Evolutionary conservation across 805 yeast species (phyloP).

Genomic region (Brettanomyces nanus): DNA sequence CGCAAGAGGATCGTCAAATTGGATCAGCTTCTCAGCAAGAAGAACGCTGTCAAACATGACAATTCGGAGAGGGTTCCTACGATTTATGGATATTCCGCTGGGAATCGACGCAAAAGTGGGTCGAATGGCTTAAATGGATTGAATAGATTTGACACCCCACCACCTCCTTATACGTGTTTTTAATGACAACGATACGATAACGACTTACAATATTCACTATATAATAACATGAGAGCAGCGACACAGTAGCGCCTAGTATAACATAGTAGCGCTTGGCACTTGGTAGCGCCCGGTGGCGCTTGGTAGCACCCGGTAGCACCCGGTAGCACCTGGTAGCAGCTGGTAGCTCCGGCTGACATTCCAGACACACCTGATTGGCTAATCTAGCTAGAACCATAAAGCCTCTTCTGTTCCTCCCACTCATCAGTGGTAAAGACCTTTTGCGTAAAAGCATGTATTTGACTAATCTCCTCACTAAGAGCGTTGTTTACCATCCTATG

Average conservation of each 20-base stretch:
- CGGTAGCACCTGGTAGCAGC: no score
- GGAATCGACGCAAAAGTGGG: conserved; percentile 1
- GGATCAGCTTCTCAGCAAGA: conserved; percentile 18
- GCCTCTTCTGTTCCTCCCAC: conserved; percentile 46
- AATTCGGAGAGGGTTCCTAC: neutral
- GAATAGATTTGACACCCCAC: conserved; percentile 4
- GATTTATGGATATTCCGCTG: neutral
- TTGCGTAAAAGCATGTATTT: conserved; percentile 93
- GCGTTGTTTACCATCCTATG: conserved; percentile 79
- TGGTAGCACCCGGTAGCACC: no score
- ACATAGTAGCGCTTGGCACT: no score
- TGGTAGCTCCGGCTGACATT: no score
- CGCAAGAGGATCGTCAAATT: conserved; percentile 19
- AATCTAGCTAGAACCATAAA: conserved; percentile 9
- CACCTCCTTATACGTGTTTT: conserved; percentile 5
- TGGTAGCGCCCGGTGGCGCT: no score
- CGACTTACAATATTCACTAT: no score
- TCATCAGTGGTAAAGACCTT: conserved; percentile 85
- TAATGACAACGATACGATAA: no score
- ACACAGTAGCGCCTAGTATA: no score
- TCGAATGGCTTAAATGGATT: no score
- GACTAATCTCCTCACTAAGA: conserved; percentile 74
- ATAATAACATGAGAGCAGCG: no score
- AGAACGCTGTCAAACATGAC: conserved; percentile 1
- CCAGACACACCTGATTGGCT: neutral